Conservation (phyloP, 2,329 filamentous ascomycete species). For the Colletotrichum cuscutae region DNA sequence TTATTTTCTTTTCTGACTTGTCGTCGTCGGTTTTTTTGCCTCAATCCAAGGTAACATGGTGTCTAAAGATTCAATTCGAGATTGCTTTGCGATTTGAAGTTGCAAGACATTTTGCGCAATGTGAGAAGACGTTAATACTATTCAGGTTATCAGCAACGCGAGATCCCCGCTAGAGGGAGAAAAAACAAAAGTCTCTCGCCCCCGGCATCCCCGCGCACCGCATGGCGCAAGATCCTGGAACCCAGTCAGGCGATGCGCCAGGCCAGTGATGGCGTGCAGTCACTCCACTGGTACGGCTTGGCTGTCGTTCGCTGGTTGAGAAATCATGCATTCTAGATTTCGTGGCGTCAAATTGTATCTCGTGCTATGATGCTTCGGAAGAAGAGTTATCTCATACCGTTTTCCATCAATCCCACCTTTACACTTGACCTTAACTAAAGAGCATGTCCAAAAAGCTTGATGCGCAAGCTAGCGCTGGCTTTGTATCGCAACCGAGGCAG, state of each 20-base stretch:
- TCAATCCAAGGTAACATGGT: too few species aligned
- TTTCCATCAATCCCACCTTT: neutral
- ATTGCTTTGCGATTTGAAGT: too few species aligned
- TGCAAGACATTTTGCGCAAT: neutral
- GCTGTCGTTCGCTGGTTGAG: neutral
- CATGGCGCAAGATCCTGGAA: conserved; percentile 16
- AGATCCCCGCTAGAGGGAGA: neutral
- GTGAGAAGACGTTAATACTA: neutral
- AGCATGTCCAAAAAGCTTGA: neutral
- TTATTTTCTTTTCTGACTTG: too few species aligned
- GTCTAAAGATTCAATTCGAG: too few species aligned
- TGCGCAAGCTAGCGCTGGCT: neutral
- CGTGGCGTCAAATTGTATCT: neutral
- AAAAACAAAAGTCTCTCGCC: conserved; percentile 15
- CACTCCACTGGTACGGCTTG: conserved; percentile 23
- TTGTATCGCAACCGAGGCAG: neutral
- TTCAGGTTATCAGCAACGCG: too few species aligned
- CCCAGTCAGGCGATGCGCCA: neutral
- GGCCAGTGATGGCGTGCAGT: neutral
- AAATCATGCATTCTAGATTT: neutral
- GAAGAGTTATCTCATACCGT: neutral
- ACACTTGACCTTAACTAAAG: neutral
- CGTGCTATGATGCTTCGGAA: neutral
- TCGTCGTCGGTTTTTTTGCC: too few species aligned
- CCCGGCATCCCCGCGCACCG: conserved; percentile 29